Evolutionary conservation across 371 early-diverging fungal genomes (phyloP).

Genomic region (Mycotypha africana): DNA sequence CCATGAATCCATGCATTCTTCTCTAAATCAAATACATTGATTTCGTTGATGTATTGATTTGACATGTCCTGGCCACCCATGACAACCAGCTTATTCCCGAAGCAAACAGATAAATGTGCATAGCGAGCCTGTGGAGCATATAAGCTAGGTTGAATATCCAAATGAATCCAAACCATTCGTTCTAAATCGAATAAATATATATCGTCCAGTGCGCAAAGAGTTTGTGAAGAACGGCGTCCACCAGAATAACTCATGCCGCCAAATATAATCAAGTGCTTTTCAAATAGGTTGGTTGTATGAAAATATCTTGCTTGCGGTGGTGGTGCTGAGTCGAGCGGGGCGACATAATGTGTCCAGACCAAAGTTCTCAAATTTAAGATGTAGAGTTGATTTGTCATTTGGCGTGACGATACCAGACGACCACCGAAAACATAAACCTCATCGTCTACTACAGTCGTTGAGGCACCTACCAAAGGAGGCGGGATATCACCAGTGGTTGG

Average conservation of each 20-base stretch:
- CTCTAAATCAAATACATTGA: conserved; percentile 68
- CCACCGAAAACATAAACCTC: conserved; percentile 70
- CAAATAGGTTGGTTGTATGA: conserved; percentile 68
- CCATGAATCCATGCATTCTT: conserved; percentile 60
- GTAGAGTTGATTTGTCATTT: conserved; percentile 65
- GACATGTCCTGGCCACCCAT: conserved; percentile 77
- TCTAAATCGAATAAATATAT: conserved; percentile 49
- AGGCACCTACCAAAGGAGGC: conserved; percentile 69
- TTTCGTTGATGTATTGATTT: conserved; percentile 71
- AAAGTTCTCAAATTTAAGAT: conserved; percentile 55
- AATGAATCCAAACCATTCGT: conserved; percentile 49
- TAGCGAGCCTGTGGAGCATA: conserved; percentile 68
- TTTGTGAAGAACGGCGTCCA: conserved; percentile 22
- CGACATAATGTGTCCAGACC: conserved; percentile 43
- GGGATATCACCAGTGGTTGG: conserved; percentile 60
- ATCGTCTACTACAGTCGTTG: conserved; percentile 54
- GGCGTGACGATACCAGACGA: conserved; percentile 57
- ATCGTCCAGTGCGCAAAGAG: conserved; percentile 33
- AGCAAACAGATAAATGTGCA: conserved; percentile 63
- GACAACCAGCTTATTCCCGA: conserved; percentile 52
- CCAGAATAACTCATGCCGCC: conserved; percentile 57
- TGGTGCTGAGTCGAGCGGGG: conserved; percentile 24
- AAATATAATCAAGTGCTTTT: conserved; percentile 50
- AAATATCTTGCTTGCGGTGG: conserved; percentile 63
- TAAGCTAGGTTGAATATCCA: conserved; percentile 21